Evolutionary conservation across 2,329 filamentous ascomycete genomes (phyloP), one percentile per base, ranked within the genome.

Genomic region (Aspergillus jensenii): DNA sequence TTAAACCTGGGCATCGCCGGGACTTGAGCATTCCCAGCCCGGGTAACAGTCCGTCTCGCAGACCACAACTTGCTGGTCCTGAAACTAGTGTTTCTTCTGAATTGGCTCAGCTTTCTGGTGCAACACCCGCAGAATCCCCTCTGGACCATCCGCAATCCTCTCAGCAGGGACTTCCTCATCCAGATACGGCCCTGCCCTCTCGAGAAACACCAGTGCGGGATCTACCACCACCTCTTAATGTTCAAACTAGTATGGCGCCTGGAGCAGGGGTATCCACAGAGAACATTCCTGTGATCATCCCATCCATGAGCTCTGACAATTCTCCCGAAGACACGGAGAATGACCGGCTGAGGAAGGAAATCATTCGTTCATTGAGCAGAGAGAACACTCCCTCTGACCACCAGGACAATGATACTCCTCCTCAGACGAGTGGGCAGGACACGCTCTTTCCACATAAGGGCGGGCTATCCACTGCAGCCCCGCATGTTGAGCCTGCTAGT

Each of bases 41-140:
- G 17, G 81, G 79, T 44, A 85, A 85, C 57, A 87, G 84, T 57
- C 85, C 86, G 33, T 85, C 84, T n/a, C 81, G 82, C 48, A 82
- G 79, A 33, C 84, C 85, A 4, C 76, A 78, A 21, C 67, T 88
- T 35, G 79, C 79, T 45, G 74, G 79, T 8, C 75, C 73, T 19
- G 75, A 74, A 19, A 60, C 65, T 21, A 53, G 72, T 52, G 71
- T 76, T 17, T 61, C 75, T 44, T 78, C 78, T 35, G 77, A 80
- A 54, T 69, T 78, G 44, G 83, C 76, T 39, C 74, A 79, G 37
- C 58, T 81, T 55, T 74, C 74, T 23, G 69, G 76, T 5, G 68
- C 74, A 39, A 76, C 74, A 58, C 68, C 75, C 19, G 63, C 69
- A 25, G 68, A 72, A 27, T 59, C 65, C 11, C 61, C 62, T 41